phyloP scores from a whole-genome alignment of 805 yeast species.

The Cyberlindnera subsufficiens region DNA sequence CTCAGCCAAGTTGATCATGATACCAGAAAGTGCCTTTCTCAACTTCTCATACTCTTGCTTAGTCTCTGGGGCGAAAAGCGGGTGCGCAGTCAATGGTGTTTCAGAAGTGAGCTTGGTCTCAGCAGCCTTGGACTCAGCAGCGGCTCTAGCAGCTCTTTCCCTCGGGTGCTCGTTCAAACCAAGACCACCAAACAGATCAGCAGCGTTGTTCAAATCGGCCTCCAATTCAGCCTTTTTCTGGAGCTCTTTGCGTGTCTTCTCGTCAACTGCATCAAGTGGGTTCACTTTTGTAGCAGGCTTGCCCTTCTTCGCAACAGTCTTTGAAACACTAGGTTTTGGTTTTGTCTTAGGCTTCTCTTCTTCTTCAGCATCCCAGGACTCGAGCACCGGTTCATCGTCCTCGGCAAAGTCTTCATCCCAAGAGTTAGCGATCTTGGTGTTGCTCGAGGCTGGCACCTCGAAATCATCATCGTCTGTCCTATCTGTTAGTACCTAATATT shows the following conservation, averaged over 20 bases:
- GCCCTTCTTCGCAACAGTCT: slow-evolving; percentile 22
- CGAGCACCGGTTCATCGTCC: slow-evolving; percentile 74
- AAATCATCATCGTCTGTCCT: slow-evolving; percentile 80
- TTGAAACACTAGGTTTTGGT: slow-evolving; percentile 23
- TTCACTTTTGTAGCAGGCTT: slow-evolving; percentile 39
- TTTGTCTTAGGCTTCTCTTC: slow-evolving; percentile 37
- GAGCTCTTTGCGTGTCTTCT: slow-evolving; percentile 65
- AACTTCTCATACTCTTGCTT: slow-evolving; percentile 77
- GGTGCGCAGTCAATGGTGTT: slow-evolving; percentile 66
- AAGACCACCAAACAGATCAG: slow-evolving; percentile 78
- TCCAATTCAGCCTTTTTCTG: slow-evolving; percentile 75
- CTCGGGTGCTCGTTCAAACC: slow-evolving; percentile 46
- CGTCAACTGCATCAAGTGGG: slow-evolving; percentile 60
- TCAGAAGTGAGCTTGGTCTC: slow-evolving; percentile 38
- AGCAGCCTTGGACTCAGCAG: slow-evolving; percentile 28
- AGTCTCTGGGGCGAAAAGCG: slow-evolving; percentile 78
- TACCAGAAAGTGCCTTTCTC: slow-evolving; percentile 63
- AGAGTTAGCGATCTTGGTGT: slow-evolving; percentile 51
- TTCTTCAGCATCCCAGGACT: slow-evolving; percentile 89
- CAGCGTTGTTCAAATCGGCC: slow-evolving; percentile 88
- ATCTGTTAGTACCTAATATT: not conserved
- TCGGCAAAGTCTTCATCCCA: slow-evolving; percentile 76
- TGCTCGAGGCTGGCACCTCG: slow-evolving; percentile 53
- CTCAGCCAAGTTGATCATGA: slow-evolving; percentile 53
- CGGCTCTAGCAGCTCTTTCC: slow-evolving; percentile 31